These are phyloP conservation scores for Parachaetomium inaequale DNA, from an alignment of 495 filamentous ascomycete species.

Conservation along the genomic window DNA sequence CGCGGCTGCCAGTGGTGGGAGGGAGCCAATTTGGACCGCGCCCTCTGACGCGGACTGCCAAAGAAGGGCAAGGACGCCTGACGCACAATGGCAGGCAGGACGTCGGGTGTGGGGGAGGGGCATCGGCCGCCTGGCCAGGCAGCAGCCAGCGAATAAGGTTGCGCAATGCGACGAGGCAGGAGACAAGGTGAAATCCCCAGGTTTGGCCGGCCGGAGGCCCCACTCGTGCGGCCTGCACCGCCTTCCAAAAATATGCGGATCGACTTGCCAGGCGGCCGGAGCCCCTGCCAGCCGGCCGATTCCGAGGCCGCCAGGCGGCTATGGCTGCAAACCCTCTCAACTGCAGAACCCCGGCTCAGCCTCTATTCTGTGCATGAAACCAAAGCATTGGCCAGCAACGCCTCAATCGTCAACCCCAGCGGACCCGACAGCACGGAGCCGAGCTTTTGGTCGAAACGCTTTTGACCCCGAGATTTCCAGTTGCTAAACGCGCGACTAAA, in stretches of 20 bases:
- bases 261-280: neutral
- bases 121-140: slow-evolving; percentile 14
- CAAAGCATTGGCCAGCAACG: slow-evolving; percentile 1
- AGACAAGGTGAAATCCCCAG: slow-evolving; percentile 21
- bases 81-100: slow-evolving; percentile 11
- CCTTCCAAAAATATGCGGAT: slow-evolving; percentile 5
- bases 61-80: neutral
- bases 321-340: slow-evolving; percentile 11
- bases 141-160: slow-evolving; percentile 17
- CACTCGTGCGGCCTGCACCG: slow-evolving; percentile 5
- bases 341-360: neutral
- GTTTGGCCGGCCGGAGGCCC: neutral
- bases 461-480: neutral
- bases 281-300: slow-evolving; percentile 14
- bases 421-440: slow-evolving; percentile 12
- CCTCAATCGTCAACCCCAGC: neutral
- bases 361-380: slow-evolving; percentile 3
- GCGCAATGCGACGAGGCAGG: slow-evolving; percentile 18
- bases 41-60: neutral
- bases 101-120: slow-evolving; percentile 17
- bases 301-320: slow-evolving; percentile 29
- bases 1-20: neutral
- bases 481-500: slow-evolving; percentile 4
- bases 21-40: neutral
- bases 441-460: neutral